Percentiles rank a stretch among this genome's conserved stretches.
phyloP scores from a whole-genome alignment of 2,329 filamentous ascomycete species.

The Fusarium secorum region DNA sequence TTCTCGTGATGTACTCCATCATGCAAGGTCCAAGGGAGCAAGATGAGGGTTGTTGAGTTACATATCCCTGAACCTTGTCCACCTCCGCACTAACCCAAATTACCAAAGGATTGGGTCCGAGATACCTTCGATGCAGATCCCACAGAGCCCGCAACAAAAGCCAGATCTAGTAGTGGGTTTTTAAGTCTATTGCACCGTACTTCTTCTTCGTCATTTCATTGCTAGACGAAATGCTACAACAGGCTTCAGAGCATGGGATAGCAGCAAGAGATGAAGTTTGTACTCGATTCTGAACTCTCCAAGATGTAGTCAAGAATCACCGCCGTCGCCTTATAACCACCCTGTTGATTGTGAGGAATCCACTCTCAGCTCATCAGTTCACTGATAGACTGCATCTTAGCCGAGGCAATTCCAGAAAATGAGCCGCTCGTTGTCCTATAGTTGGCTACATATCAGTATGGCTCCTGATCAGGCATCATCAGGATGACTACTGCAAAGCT shows the following conservation, averaged over 20 bases:
- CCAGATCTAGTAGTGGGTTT: neutral
- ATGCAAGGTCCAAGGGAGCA: conserved; percentile 25
- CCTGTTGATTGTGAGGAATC: conserved; percentile 6
- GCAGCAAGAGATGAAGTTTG: neutral
- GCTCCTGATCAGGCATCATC: neutral
- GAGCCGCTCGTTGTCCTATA: neutral
- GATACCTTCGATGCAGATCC: conserved; percentile 23
- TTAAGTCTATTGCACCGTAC: neutral
- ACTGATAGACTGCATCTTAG: conserved; percentile 9
- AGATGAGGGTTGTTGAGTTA: conserved; percentile 32
- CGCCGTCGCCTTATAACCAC: neutral
- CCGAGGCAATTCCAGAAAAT: conserved; percentile 1
- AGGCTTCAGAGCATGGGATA: neutral
- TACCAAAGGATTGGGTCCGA: conserved; percentile 38
- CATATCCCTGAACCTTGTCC: conserved; percentile 37
- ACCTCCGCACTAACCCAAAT: conserved; percentile 32
- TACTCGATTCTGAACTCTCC: neutral
- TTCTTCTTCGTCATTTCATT: neutral
- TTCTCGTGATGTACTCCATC: conserved; percentile 10
- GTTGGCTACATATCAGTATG: neutral
- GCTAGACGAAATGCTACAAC: neutral
- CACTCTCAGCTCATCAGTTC: conserved; percentile 10
- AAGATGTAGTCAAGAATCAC: neutral
- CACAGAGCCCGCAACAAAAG: neutral
- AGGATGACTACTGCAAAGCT: conserved; percentile 13